Evolutionary conservation across 1,284 basidiomycete genomes (phyloP).

Genomic region (Rhizoctonia solani): DNA sequence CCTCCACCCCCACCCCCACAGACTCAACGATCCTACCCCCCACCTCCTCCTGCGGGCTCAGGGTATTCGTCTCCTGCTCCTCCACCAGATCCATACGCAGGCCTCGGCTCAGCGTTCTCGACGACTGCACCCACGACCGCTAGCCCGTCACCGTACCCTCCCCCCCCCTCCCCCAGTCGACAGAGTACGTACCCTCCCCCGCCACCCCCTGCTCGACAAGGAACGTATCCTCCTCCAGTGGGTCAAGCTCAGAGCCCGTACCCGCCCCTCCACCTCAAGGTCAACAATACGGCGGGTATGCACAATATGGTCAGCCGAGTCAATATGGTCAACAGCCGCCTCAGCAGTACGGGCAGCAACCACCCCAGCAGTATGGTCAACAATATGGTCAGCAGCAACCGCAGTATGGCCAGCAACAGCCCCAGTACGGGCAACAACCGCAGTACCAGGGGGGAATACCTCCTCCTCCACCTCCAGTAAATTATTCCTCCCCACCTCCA

Average conservation of each 20-base stretch:
- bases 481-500: slow-evolving; percentile 25
- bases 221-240: slow-evolving; percentile 43
- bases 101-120: slow-evolving; percentile 27
- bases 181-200: slow-evolving; percentile 26
- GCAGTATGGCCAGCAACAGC: background rate
- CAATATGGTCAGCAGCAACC: slow-evolving; percentile 34
- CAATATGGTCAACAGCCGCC: slow-evolving; percentile 35
- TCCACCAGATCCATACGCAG: slow-evolving; percentile 36
- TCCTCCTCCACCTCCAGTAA: slow-evolving; percentile 19
- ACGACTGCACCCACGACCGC: slow-evolving; percentile 40
- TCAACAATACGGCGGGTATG: slow-evolving; percentile 19
- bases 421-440: background rate
- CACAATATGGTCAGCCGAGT: slow-evolving; percentile 15
- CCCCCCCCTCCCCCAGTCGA: slow-evolving; percentile 30
- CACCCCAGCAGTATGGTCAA: slow-evolving; percentile 36
- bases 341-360: slow-evolving; percentile 38
- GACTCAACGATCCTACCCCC: too few species aligned
- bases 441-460: slow-evolving; percentile 1
- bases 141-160: slow-evolving; percentile 37
- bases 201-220: slow-evolving; percentile 44
- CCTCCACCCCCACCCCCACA: slow-evolving; percentile 43
- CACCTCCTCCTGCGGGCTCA: background rate
- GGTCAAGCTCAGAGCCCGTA: slow-evolving; percentile 46
- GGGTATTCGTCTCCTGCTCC: slow-evolving; percentile 34
- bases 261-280: slow-evolving; percentile 40